phyloP scores from a whole-genome alignment of 345 rosid genomes.

The Salix viminalis region DNA sequence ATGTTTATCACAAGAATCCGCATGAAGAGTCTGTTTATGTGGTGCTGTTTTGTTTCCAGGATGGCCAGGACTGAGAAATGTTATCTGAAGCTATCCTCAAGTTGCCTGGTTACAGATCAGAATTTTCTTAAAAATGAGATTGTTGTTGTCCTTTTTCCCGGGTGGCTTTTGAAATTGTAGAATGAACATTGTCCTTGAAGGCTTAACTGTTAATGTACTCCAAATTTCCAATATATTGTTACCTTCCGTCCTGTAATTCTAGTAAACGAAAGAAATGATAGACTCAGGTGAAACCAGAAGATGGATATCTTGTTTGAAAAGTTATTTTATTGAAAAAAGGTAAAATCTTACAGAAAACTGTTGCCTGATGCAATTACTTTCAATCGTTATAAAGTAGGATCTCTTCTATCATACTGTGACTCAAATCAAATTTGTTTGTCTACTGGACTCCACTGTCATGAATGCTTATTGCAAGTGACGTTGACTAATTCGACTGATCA shows the following conservation, averaged over 20 bases:
- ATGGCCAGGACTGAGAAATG: constrained; percentile 30
- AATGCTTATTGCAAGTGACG: too few species aligned
- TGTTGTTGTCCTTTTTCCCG: constrained; percentile 21
- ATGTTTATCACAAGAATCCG: background rate
- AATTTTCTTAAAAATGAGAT: constrained; percentile 20
- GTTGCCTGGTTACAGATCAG: constrained; percentile 4
- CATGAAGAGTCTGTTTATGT: background rate
- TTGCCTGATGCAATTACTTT: background rate
- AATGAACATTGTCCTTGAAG: constrained; percentile 10
- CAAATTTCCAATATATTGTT: background rate
- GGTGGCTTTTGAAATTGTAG: constrained; percentile 13
- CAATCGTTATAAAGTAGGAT: background rate
- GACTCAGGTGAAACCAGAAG: background rate
- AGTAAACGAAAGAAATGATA: constrained; percentile 12
- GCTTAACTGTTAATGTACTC: constrained; percentile 12
- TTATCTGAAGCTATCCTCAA: background rate
- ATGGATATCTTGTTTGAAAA: background rate
- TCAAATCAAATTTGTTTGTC: background rate
- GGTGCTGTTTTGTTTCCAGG: constrained; percentile 19
- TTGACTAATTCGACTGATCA: background rate
- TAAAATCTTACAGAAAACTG: background rate
- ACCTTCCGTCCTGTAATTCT: background rate
- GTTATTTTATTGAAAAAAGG: background rate
- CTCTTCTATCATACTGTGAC: background rate
- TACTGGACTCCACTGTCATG: too few species aligned